These are phyloP conservation scores for Monascus ruber DNA, from an alignment of 2,329 filamentous ascomycete species.

Conservation along the genomic window DNA sequence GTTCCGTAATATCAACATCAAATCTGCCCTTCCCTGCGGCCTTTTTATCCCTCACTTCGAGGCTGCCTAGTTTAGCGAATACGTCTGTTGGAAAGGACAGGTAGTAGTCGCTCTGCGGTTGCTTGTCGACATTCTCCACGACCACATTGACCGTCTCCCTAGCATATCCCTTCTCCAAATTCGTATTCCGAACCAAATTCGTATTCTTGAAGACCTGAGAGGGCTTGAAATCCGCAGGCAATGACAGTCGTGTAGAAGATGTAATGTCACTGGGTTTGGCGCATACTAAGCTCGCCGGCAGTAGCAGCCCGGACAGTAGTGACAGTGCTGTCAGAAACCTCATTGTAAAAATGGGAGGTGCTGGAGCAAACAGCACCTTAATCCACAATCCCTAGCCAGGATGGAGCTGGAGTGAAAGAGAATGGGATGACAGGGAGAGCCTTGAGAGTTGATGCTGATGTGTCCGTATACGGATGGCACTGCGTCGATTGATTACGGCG, in stretches of 20 bases:
- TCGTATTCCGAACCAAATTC: constrained; percentile 82
- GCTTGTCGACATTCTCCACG: constrained; percentile 71
- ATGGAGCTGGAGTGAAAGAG: constrained; percentile 7
- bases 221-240: constrained; percentile 55
- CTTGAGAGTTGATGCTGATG: constrained; percentile 22
- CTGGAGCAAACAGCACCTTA: constrained; percentile 15
- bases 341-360: constrained; percentile 25
- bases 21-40: constrained; percentile 57
- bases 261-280: constrained; percentile 18
- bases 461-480: constrained; percentile 18
- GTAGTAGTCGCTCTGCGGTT: constrained; percentile 81
- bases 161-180: constrained; percentile 83
- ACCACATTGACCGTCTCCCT: constrained; percentile 90
- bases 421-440: constrained; percentile 2
- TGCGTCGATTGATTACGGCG: constrained; percentile 16
- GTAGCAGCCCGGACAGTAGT: constrained; percentile 24
- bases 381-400: constrained; percentile 9
- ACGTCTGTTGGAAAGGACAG: constrained; percentile 70
- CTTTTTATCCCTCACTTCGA: constrained; percentile 92
- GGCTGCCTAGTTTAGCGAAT: constrained; percentile 65
- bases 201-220: constrained; percentile 87
- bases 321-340: constrained; percentile 27
- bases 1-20: constrained; percentile 55
- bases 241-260: constrained; percentile 20
- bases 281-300: constrained; percentile 22